Evolutionary conservation across 1,284 basidiomycete species (phyloP).

Genomic region (Heterobasidion occidentale): DNA sequence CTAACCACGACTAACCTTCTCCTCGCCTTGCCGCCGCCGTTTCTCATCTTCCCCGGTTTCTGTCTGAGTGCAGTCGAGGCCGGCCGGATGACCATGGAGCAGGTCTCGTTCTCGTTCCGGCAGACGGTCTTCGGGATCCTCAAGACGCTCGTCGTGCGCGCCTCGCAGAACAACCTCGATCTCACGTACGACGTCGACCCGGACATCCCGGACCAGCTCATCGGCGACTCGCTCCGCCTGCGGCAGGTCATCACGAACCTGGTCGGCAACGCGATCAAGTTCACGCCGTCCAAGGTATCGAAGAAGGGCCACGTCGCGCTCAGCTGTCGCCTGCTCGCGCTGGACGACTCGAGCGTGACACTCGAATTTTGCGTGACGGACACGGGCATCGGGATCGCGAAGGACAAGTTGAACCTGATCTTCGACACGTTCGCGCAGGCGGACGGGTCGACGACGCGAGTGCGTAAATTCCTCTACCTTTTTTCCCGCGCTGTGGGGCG

Average conservation of each 20-base stretch:
- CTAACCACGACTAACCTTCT: neutral
- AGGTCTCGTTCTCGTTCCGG: conserved; percentile 95
- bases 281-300: conserved; percentile 75
- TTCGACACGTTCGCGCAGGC: conserved; percentile 99
- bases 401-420: conserved; percentile 97
- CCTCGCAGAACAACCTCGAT: conserved; percentile 95
- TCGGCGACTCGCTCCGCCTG: conserved; percentile 92
- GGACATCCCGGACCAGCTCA: conserved; percentile 93
- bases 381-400: conserved; percentile 98
- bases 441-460: conserved; percentile 88
- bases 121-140: conserved; percentile 96
- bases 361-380: conserved; percentile 97
- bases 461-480: conserved; percentile 24
- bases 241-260: conserved; percentile 94
- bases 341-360: conserved; percentile 76
- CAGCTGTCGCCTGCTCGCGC: conserved; percentile 71
- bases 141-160: conserved; percentile 97
- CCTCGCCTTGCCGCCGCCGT: neutral
- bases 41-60: conserved; percentile 6
- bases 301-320: conserved; percentile 89
- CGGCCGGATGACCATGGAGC: conserved; percentile 99
- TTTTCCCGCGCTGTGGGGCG: neutral
- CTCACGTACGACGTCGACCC: conserved; percentile 96
- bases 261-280: conserved; percentile 94
- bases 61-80: conserved; percentile 69